phyloP scores from a whole-genome alignment of 305 asterid species.

The Nicotiana rustica region DNA sequence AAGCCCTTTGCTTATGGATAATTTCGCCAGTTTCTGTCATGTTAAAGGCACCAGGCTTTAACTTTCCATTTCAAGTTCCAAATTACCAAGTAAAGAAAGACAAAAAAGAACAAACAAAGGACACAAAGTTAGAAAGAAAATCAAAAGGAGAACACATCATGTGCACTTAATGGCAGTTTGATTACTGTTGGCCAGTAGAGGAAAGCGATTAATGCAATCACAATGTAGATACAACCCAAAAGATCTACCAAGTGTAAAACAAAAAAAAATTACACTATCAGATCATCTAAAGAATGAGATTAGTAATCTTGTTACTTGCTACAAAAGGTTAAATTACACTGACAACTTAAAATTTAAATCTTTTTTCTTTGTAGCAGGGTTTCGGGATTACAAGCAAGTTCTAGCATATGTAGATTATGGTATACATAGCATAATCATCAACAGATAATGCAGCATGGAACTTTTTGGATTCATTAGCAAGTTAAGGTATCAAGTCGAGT shows the following conservation, averaged over 20 bases:
- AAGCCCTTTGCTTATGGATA: background rate
- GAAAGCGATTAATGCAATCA: background rate
- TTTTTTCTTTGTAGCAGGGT: background rate
- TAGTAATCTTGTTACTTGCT: background rate
- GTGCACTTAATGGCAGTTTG: background rate
- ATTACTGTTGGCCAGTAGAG: background rate
- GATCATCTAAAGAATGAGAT: too few species aligned
- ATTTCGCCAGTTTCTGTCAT: background rate
- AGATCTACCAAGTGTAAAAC: too few species aligned
- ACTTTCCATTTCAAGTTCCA: background rate
- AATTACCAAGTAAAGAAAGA: background rate
- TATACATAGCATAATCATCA: background rate
- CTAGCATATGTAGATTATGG: background rate
- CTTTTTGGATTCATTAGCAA: background rate
- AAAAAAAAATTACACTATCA: too few species aligned
- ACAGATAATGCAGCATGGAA: background rate
- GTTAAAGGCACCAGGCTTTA: background rate
- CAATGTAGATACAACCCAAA: background rate
- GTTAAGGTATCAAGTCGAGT: background rate
- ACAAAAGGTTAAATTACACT: background rate
- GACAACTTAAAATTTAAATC: background rate
- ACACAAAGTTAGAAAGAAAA: background rate
- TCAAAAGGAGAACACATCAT: background rate
- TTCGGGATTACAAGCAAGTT: constrained; percentile 3
- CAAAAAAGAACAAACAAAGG: background rate